Evolutionary conservation across 108 stramenopile genomes (phyloP).

Genomic region (Cyclotella baltica): DNA sequence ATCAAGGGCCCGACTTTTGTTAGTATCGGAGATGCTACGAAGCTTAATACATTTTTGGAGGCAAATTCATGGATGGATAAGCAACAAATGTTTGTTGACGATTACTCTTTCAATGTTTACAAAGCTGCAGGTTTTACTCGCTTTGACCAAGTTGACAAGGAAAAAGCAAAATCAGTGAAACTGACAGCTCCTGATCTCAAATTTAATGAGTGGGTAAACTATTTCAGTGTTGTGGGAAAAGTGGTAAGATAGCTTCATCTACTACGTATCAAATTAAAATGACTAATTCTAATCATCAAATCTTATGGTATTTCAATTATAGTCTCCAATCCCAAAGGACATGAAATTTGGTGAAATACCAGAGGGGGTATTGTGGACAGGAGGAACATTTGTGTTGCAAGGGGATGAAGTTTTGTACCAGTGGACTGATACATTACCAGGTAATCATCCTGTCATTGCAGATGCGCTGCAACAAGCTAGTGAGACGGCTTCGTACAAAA

Average conservation of each 20-base stretch:
- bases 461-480: constrained; percentile 63
- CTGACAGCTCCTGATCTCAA: constrained; percentile 69
- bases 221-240: constrained; percentile 64
- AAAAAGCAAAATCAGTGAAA: constrained; percentile 51
- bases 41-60: constrained; percentile 76
- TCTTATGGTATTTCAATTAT: not conserved
- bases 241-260: too few relatives aligned
- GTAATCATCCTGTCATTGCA: constrained; percentile 80
- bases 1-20: constrained; percentile 79
- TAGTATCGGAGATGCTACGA: constrained; percentile 75
- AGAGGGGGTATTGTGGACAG: constrained; percentile 83
- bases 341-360: constrained; percentile 82
- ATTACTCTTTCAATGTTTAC: constrained; percentile 76
- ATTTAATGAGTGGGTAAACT: constrained; percentile 57
- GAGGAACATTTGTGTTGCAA: constrained; percentile 86
- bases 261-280: constrained; percentile 3
- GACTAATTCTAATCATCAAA: not conserved
- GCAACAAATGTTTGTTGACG: constrained; percentile 72
- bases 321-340: constrained; percentile 27
- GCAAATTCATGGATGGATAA: constrained; percentile 68
- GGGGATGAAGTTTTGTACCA: constrained; percentile 75
- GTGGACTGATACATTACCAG: constrained; percentile 84
- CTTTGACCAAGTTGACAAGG: constrained; percentile 63
- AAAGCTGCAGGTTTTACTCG: constrained; percentile 69
- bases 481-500: constrained; percentile 41